Evolutionary conservation across 768 basidiomycete species (phyloP).

Genomic region (Agrocybe praecox): DNA sequence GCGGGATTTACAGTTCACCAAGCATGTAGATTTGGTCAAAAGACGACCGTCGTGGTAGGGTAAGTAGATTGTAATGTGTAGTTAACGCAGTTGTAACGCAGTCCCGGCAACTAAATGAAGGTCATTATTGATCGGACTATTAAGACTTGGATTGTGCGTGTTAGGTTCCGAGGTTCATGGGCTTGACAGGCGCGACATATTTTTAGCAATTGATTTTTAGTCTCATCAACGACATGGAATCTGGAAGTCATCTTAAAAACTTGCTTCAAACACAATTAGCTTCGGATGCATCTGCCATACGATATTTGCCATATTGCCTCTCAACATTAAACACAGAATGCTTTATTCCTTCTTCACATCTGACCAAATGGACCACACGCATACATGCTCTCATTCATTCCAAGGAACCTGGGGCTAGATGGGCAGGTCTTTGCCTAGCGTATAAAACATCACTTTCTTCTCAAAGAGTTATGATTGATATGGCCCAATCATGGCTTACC

Average conservation of each 20-base stretch:
- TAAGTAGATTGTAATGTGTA: not conserved
- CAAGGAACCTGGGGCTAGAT: conserved; percentile 74
- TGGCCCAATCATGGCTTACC: conserved; percentile 73
- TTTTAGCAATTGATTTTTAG: conserved; percentile 6
- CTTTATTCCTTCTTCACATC: conserved; percentile 64
- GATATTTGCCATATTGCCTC: conserved; percentile 62
- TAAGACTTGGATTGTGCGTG: conserved; percentile 10
- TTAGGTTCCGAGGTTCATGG: conserved; percentile 18
- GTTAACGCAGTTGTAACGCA: not conserved
- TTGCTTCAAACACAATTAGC: conserved; percentile 74
- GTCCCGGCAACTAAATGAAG: too few species aligned
- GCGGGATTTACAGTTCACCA: too few species aligned
- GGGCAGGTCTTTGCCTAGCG: conserved; percentile 81
- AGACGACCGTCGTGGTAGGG: too few species aligned
- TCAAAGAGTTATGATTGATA: conserved; percentile 63
- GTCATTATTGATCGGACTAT: not conserved
- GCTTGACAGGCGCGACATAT: conserved; percentile 5
- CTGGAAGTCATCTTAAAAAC: conserved; percentile 56
- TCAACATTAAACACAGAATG: conserved; percentile 51
- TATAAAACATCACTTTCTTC: conserved; percentile 64
- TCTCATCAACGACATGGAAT: conserved; percentile 38
- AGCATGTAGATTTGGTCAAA: too few species aligned
- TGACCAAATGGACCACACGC: conserved; percentile 76
- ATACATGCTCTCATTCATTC: conserved; percentile 76
- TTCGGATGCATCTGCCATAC: conserved; percentile 62